Evolutionary conservation across 2,329 filamentous ascomycete genomes (phyloP).

Genomic region (Fusarium sp.): DNA sequence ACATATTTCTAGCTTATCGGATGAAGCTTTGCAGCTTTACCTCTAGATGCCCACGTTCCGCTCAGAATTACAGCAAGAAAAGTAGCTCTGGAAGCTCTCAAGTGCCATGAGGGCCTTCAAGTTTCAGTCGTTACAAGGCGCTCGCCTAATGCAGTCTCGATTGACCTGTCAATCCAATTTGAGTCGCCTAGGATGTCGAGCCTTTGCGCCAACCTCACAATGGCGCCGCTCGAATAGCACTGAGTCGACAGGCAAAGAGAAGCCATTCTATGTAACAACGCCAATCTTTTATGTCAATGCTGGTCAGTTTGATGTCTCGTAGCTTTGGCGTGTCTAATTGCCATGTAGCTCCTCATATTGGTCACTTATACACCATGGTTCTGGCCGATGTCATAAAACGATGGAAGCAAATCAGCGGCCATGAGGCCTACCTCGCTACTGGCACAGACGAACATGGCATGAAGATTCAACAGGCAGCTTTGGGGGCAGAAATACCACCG

Average conservation of each 20-base stretch:
- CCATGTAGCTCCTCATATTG: conserved; percentile 83
- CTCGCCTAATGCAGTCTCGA: conserved; percentile 32
- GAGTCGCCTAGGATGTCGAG: conserved; percentile 43
- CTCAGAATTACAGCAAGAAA: not conserved
- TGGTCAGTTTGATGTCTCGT: conserved; percentile 56
- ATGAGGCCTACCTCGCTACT: conserved; percentile 78
- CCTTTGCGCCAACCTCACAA: conserved; percentile 34
- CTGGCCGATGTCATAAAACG: conserved; percentile 90
- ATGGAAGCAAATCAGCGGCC: conserved; percentile 81
- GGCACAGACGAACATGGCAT: conserved; percentile 98
- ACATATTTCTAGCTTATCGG: conserved; percentile 21
- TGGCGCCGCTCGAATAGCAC: conserved; percentile 47
- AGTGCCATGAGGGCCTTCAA: conserved; percentile 42
- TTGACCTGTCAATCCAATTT: conserved; percentile 32
- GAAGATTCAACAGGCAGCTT: conserved; percentile 92
- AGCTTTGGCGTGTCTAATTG: not conserved
- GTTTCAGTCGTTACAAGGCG: conserved; percentile 38
- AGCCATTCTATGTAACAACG: conserved; percentile 94
- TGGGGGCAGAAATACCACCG: conserved; percentile 72
- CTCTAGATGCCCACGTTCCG: conserved; percentile 18
- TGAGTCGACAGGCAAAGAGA: conserved; percentile 62
- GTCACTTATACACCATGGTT: conserved; percentile 93
- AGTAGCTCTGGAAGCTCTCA: not conserved
- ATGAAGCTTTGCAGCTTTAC: conserved; percentile 12
- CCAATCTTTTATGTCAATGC: conserved; percentile 99